Percentiles rank a stretch among this genome's conserved stretches.
Evolutionary conservation across 768 basidiomycete species (phyloP).

Genomic region (Termitomyces sp.): DNA sequence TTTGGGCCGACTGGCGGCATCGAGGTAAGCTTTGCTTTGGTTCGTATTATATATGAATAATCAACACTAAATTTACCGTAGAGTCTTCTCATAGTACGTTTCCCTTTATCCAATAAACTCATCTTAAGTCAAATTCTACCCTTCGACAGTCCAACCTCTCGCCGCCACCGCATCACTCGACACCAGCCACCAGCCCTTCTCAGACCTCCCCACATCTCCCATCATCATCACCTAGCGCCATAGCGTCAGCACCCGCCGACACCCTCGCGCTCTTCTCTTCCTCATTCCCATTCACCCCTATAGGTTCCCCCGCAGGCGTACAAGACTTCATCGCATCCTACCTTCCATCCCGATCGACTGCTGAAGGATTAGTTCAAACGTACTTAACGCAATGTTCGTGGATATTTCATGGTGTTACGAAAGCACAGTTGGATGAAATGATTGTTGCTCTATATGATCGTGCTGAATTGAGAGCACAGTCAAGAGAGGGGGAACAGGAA

Average conservation of each 20-base stretch:
- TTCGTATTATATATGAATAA: neutral
- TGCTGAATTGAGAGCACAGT: neutral
- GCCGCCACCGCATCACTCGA: constrained; percentile 18
- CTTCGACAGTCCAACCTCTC: constrained; percentile 6
- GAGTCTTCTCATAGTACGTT: constrained; percentile 24
- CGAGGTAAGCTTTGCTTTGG: constrained; percentile 44
- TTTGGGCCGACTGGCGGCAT: constrained; percentile 67
- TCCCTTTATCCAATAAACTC: neutral
- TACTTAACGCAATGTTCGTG: constrained; percentile 50
- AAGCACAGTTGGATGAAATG: constrained; percentile 43
- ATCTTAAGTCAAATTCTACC: neutral
- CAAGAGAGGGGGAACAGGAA: neutral
- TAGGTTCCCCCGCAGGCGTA: constrained; percentile 44
- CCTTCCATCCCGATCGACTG: constrained; percentile 52
- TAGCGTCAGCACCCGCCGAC: constrained; percentile 19
- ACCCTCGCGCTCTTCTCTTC: constrained; percentile 51
- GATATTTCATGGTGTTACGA: constrained; percentile 48
- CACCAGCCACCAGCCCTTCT: constrained; percentile 22
- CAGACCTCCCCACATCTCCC: constrained; percentile 20
- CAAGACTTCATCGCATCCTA: constrained; percentile 49
- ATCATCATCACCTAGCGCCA: constrained; percentile 9
- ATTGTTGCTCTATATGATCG: constrained; percentile 36
- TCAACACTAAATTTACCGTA: neutral
- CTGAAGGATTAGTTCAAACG: constrained; percentile 38
- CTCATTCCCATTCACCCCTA: constrained; percentile 63